Evolutionary conservation across 75 land plant genomes (phyloP).

Genomic region (Sequoia sempervirens): DNA sequence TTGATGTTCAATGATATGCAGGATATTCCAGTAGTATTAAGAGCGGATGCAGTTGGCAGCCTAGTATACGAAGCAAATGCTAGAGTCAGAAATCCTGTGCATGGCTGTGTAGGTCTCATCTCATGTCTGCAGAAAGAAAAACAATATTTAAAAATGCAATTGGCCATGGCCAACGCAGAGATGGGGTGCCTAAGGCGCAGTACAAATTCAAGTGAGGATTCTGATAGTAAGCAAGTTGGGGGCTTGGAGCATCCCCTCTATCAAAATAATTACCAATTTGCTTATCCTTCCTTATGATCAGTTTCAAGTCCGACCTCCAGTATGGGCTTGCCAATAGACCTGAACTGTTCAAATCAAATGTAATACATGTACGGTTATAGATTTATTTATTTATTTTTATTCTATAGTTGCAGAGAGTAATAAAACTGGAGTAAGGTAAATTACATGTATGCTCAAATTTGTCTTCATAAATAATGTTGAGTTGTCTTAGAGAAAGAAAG

Average conservation of each 20-base stretch:
- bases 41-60: conserved; percentile 37
- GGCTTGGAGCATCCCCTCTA: not conserved
- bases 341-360: too few species aligned
- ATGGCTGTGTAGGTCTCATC: conserved; percentile 33
- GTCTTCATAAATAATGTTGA: too few species aligned
- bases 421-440: too few species aligned
- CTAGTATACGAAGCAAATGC: conserved; percentile 39
- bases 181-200: conserved; percentile 1
- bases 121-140: conserved; percentile 13
- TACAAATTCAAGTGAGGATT: not conserved
- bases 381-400: too few species aligned
- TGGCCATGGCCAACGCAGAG: conserved; percentile 19
- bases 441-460: too few species aligned
- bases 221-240: not conserved
- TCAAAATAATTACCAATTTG: not conserved
- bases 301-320: not conserved
- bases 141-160: conserved; percentile 9
- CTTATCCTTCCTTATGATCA: not conserved
- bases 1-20: not conserved
- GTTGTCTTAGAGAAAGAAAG: too few species aligned
- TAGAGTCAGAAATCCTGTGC: conserved; percentile 25
- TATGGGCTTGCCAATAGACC: too few species aligned
- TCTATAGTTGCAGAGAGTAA: too few species aligned
- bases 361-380: too few species aligned
- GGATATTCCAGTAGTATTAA: conserved; percentile 24